phyloP scores from a whole-genome alignment of 768 basidiomycete genomes.

The Termitomyces sp. region DNA sequence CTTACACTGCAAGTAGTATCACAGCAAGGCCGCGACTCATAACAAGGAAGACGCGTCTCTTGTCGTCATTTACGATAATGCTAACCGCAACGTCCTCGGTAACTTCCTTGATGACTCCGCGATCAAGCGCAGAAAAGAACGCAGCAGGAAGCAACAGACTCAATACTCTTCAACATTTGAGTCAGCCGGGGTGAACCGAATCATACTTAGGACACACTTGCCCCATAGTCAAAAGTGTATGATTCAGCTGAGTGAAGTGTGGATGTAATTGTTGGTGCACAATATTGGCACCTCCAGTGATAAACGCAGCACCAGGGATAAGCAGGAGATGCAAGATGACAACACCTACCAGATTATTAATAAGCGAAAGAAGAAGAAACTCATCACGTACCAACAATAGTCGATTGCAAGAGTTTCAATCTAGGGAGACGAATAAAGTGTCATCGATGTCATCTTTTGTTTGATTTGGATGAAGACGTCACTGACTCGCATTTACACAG shows the following conservation, averaged over 20 bases:
- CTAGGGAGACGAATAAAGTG: slow-evolving; percentile 23
- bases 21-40: slow-evolving; percentile 66
- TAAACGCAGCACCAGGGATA: slow-evolving; percentile 63
- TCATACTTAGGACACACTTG: slow-evolving; percentile 20
- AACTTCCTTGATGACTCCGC: slow-evolving; percentile 16
- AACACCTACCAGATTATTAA: slow-evolving; percentile 40
- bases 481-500: slow-evolving; percentile 65
- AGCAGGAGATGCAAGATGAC: slow-evolving; percentile 69
- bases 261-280: slow-evolving; percentile 66
- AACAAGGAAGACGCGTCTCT: slow-evolving; percentile 42
- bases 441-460: neutral
- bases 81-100: slow-evolving; percentile 14
- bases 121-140: slow-evolving; percentile 57
- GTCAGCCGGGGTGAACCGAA: neutral
- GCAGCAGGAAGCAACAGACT: slow-evolving; percentile 61
- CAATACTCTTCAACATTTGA: slow-evolving; percentile 41
- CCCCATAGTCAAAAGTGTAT: slow-evolving; percentile 66
- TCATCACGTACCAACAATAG: slow-evolving; percentile 49
- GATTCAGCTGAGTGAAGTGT: slow-evolving; percentile 60
- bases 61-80: slow-evolving; percentile 34
- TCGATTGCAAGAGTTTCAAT: slow-evolving; percentile 60
- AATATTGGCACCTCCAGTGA: slow-evolving; percentile 66
- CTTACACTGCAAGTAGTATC: slow-evolving; percentile 56
- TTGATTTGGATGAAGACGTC: neutral
- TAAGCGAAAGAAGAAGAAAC: neutral